Evolutionary conservation across 164 flowering plant species (phyloP), one percentile per base, ranked within the genome.

Genomic region (Akebia trifoliata): DNA sequence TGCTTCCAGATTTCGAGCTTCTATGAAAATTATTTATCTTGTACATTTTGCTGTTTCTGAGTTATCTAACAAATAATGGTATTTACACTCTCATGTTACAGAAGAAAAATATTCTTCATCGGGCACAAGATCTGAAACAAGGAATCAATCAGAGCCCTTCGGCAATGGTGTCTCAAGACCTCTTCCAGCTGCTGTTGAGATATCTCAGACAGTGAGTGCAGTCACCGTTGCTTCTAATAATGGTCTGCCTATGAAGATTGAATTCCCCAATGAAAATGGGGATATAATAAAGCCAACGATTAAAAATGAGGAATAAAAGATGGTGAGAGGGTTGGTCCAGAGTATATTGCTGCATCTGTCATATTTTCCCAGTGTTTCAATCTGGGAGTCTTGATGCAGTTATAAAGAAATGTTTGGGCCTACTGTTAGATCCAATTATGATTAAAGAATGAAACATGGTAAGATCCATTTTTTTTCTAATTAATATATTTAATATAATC

Each of bases 101-200:
- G 90, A 82, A 71, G 69, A 72, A 32, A 73, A 74, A 30, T 82
- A 73, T 62, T 78, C 89, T 36, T 77, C 83, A 15, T 59, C 75
- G 51, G 81, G 85, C n/a, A 71, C 74, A 62, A 70, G 72, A 81
- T 48, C 62, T 2, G 80, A 66, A 55, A 26, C 60, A 15, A 51
- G 46, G 38, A 57, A 52, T 65, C 77, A 64, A 51, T 76, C 47
- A 15, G 78, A 67, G 57, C 59, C 71, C 1, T 45, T 63, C 15
- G 65, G 61, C 63, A 85, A 83, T 63, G 78, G 82, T 32, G 52
- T 64, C 35, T 38, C 66, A 17, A 72, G 64, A 70, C 17, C 69
- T 36, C 54, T 20, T 62, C 68, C 73, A 54, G 62, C 77, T 8
- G n/a, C 66, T 11, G 29, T 59, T 31, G 72, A 62, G 54, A 32